Evolutionary conservation across 768 basidiomycete species (phyloP), one percentile per base, ranked within the genome.

Genomic region (Ramaria rubella): DNA sequence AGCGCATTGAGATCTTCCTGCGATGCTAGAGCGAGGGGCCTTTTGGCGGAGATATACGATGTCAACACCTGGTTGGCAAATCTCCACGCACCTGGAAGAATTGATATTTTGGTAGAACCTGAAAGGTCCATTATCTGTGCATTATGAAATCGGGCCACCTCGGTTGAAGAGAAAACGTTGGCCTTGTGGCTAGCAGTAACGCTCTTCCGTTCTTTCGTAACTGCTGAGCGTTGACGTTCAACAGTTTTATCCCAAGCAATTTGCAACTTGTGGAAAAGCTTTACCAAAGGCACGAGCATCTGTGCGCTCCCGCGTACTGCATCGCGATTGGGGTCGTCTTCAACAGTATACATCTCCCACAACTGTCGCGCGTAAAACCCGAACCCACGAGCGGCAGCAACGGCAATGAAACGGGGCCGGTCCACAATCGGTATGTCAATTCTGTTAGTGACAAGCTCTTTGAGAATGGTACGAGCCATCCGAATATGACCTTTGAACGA

Each of bases 1-100:
- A 85, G 72, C 8, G 84, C 77, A 46, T 79, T 87, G 58, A 89
- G 64, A 50, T 72, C 70, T 49, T 63, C 69, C 67, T 83, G 85
- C 36, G 68, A 62, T 2, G 82, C 80, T 21, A 69, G 50, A 19
- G 67, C 59, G 49, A 85, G 61, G 7, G 85, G 81, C 29, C 71
- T 65, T 63, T 81, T 77, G 46, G 66, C 64, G 33, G 65, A 50
- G 29, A 63, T 69, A 67, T 75, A 87, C 40, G 70, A 70, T 15
- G 60, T 60, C 29, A 84, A 59, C 57, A 87, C 73, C 27, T 63
- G 73, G 46, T 72, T 65, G 21, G 75, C 71, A 61, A 86, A 49
- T 52, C 30, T 24, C 31, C 50, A 33, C 31, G 31, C n/a, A 29
- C 58, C 33, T 14, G 21, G 49, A n/a, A 60, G 42, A 38, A 57